phyloP scores from a whole-genome alignment of 306 rosid species.

The Carpinus viminea region DNA sequence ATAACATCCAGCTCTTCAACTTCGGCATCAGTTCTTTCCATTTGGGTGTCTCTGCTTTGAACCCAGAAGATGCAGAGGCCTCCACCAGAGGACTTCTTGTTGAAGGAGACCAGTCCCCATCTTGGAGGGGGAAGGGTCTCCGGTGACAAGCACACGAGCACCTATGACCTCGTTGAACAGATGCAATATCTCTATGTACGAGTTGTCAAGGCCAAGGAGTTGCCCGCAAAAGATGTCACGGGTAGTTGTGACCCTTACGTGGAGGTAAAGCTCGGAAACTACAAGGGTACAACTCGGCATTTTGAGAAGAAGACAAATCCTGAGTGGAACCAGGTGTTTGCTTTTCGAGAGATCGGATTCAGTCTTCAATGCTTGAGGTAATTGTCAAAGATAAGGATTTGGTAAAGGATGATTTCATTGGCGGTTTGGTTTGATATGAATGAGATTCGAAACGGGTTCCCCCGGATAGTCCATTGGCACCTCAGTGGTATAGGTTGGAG shows the following conservation, averaged over 20 bases:
- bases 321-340: conserved; percentile 94
- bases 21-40: conserved; percentile 26
- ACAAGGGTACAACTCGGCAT: conserved; percentile 89
- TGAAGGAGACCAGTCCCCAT: conserved; percentile 97
- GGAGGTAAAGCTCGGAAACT: conserved; percentile 90
- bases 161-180: conserved; percentile 98
- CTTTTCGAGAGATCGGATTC: conserved; percentile 86
- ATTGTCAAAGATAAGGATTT: conserved; percentile 88
- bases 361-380: conserved; percentile 82
- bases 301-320: conserved; percentile 94
- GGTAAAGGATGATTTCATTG: conserved; percentile 87
- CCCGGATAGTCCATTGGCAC: conserved; percentile 90
- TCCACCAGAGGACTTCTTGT: conserved; percentile 78
- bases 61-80: conserved; percentile 82
- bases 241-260: conserved; percentile 95
- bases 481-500: conserved; percentile 93
- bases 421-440: conserved; percentile 74
- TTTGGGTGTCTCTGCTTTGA: conserved; percentile 33
- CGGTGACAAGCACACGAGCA: conserved; percentile 87
- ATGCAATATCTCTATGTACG: conserved; percentile 98
- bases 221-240: conserved; percentile 79
- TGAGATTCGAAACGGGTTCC: conserved; percentile 91
- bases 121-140: conserved; percentile 93
- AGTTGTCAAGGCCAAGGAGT: conserved; percentile 86
- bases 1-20: conserved; percentile 24